Conservation (phyloP, 2,329 filamentous ascomycete genomes). For the Aspergillus neoniger region DNA sequence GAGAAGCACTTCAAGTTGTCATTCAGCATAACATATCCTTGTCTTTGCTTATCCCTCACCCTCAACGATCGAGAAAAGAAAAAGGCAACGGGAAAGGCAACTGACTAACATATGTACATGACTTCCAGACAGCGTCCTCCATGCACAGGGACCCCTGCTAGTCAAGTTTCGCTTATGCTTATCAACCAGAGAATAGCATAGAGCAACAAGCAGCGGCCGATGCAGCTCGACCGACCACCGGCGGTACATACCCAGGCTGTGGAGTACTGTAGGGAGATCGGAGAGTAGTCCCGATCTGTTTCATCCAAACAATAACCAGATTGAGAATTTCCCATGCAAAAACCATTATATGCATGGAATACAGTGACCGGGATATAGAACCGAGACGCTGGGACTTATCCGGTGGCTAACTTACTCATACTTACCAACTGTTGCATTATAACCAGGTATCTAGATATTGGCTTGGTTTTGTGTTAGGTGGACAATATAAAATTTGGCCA, state of each 20-base stretch:
- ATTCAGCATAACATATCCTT: not conserved
- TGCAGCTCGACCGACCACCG: not conserved
- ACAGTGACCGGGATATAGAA: not conserved
- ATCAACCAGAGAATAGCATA: not conserved
- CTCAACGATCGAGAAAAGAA: no score
- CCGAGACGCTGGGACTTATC: not conserved
- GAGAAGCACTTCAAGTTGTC: not conserved
- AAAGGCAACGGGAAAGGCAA: slow-evolving; percentile 13
- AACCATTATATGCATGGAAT: not conserved
- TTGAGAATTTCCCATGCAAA: not conserved
- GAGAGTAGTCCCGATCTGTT: not conserved
- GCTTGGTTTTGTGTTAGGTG: no score
- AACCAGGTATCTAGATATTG: not conserved
- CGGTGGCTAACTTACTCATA: not conserved
- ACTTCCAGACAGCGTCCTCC: not conserved
- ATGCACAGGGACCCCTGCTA: not conserved
- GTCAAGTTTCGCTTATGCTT: not conserved
- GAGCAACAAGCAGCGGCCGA: not conserved
- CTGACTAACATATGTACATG: not conserved
- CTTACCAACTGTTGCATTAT: not conserved
- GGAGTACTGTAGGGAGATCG: not conserved
- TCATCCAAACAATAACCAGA: not conserved
- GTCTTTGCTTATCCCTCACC: not conserved
- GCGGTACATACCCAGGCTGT: not conserved
- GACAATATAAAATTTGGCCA: no score